Conservation (phyloP, 441 rosid genomes). For the Cnidoscolus chayamansa region DNA sequence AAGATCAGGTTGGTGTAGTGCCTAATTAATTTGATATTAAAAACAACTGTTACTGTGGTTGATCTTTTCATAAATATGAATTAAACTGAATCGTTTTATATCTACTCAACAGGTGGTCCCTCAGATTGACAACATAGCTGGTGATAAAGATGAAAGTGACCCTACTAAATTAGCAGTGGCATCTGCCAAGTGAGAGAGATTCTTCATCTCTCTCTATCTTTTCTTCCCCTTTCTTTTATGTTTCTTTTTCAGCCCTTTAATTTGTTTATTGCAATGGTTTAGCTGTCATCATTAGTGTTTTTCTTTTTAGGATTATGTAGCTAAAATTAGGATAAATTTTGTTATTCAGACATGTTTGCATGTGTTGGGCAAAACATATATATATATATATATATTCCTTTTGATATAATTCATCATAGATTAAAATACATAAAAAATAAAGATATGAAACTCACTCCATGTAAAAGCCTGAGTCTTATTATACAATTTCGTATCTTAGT, state of each 20-base stretch:
- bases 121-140: conserved; percentile 23
- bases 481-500: too few relatives aligned
- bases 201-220: conserved; percentile 4
- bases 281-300: not conserved
- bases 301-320: not conserved
- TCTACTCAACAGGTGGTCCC: conserved; percentile 44
- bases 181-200: conserved; percentile 13
- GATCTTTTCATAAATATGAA: not conserved
- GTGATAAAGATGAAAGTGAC: conserved; percentile 29
- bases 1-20: conserved; percentile 44
- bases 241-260: not conserved
- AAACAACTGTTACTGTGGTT: not conserved
- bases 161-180: conserved; percentile 6
- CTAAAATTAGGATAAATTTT: too few relatives aligned
- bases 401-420: too few relatives aligned
- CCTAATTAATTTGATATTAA: too few relatives aligned
- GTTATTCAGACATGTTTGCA: too few relatives aligned
- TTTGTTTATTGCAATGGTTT: too few relatives aligned
- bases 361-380: too few relatives aligned
- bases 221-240: not conserved
- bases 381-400: too few relatives aligned
- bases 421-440: too few relatives aligned
- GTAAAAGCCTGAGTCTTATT: too few relatives aligned
- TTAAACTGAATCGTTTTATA: too few relatives aligned
- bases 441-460: too few relatives aligned